A percentile compares a stretch with the other conserved stretches of the same genome.
Conservation (phyloP, 2,329 filamentous ascomycete species). For the Blastomyces emzantsi region DNA sequence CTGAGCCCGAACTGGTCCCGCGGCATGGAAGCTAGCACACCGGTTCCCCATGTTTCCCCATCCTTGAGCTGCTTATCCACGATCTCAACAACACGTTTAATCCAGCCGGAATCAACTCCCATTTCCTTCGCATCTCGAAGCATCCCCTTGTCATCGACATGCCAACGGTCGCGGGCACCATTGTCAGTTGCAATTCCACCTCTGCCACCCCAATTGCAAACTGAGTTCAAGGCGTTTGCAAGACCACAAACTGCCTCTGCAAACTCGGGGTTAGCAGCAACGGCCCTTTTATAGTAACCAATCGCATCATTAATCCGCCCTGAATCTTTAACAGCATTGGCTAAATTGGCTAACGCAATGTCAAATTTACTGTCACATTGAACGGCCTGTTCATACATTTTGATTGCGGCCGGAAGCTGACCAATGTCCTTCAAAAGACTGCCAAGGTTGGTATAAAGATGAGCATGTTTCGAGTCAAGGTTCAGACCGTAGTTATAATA, state of each 20-base stretch:
- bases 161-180: conserved; percentile 78
- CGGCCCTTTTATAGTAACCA: conserved; percentile 79
- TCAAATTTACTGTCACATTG: conserved; percentile 90
- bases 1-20: conserved; percentile 46
- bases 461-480: conserved; percentile 81
- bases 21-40: conserved; percentile 51
- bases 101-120: conserved; percentile 63
- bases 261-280: conserved; percentile 87
- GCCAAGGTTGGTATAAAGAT: conserved; percentile 92
- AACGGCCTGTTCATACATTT: conserved; percentile 95
- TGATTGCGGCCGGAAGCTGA: conserved; percentile 80
- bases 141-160: conserved; percentile 78
- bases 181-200: conserved; percentile 71
- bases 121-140: conserved; percentile 62
- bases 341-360: conserved; percentile 90
- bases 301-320: conserved; percentile 90
- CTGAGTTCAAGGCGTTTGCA: conserved; percentile 89
- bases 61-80: conserved; percentile 81
- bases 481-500: conserved; percentile 94
- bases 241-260: conserved; percentile 94
- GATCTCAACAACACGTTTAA: conserved; percentile 82
- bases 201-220: conserved; percentile 87
- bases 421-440: conserved; percentile 95
- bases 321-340: conserved; percentile 96
- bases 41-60: conserved; percentile 75